Evolutionary conservation across 176 grass and related monocot genomes (phyloP).

Genomic region (Ensete ventricosum): DNA sequence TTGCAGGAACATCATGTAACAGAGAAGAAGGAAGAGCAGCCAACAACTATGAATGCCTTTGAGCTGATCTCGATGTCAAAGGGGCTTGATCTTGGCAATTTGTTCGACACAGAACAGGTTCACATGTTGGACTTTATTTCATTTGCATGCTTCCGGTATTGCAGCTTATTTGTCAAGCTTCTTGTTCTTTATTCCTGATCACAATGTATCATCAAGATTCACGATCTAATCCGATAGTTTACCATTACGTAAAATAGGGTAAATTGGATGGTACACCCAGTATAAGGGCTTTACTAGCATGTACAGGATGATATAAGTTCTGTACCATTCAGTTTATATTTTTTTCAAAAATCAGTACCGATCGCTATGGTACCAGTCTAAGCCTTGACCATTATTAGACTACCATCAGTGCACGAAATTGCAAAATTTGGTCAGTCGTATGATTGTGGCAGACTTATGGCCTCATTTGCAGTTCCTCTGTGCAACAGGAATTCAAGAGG

Average conservation of each 20-base stretch:
- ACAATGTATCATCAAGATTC: no score
- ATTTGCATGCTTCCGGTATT: background rate
- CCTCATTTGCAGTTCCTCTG: constrained; percentile 16
- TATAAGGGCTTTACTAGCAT: no score
- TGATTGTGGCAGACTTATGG: background rate
- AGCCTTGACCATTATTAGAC: no score
- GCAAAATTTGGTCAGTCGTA: background rate
- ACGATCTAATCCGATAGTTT: no score
- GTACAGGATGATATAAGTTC: no score
- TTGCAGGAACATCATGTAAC: constrained; percentile 64
- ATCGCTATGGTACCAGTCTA: no score
- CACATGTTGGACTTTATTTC: constrained; percentile 1
- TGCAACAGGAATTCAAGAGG: constrained; percentile 76
- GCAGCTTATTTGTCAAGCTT: background rate
- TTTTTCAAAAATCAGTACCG: no score
- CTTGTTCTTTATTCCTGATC: background rate
- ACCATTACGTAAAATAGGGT: no score
- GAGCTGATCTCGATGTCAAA: constrained; percentile 93
- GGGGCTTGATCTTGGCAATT: constrained; percentile 86
- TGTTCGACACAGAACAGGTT: constrained; percentile 84
- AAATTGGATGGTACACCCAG: no score
- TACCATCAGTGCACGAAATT: no score
- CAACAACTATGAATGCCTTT: constrained; percentile 93
- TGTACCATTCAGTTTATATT: no score
- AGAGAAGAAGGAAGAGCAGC: constrained; percentile 85